Evolutionary conservation across 2,329 filamentous ascomycete species (phyloP).

Genomic region (Aspergillus calidoustus): DNA sequence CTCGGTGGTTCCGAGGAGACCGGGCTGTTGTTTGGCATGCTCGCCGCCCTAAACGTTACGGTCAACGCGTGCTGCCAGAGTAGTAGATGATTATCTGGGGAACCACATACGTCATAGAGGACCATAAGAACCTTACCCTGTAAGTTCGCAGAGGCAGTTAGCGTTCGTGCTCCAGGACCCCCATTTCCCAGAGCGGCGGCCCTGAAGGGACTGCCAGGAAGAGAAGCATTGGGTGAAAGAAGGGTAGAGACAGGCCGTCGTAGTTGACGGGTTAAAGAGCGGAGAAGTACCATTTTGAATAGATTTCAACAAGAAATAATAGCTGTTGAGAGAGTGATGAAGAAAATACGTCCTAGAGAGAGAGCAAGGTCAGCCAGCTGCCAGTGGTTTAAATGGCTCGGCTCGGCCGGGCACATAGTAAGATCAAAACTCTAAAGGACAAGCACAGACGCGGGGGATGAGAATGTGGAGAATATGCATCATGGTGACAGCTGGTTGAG

Average conservation of each 20-base stretch:
- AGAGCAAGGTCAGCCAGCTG: conserved; percentile 19
- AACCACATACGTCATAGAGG: conserved; percentile 78
- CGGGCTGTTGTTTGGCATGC: conserved; percentile 87
- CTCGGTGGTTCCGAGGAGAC: conserved; percentile 91
- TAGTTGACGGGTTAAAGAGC: conserved; percentile 61
- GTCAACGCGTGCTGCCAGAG: conserved; percentile 17
- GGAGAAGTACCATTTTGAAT: conserved; percentile 66
- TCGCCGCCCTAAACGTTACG: conserved; percentile 63
- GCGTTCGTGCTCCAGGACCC: conserved; percentile 61
- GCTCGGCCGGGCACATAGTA: not conserved
- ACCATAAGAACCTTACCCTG: conserved; percentile 96
- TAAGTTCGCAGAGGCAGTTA: conserved; percentile 67
- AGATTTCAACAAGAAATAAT: conserved; percentile 7
- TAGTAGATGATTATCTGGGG: not conserved
- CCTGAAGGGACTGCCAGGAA: conserved; percentile 32
- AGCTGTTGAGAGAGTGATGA: not conserved
- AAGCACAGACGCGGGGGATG: conserved; percentile 12
- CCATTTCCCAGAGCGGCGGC: conserved; percentile 46
- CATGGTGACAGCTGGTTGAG: not conserved
- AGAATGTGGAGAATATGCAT: conserved; percentile 12
- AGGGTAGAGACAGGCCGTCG: conserved; percentile 59
- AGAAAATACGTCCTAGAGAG: not conserved
- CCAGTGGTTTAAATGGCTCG: conserved; percentile 9
- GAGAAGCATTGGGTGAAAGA: conserved; percentile 46
- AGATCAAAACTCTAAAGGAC: conserved; percentile 6